Percentiles rank a stretch among this genome's conserved stretches.
These are phyloP conservation scores for Talaromyces albobiverticillius DNA, from an alignment of 2,329 filamentous ascomycete species.

Conservation along the genomic window DNA sequence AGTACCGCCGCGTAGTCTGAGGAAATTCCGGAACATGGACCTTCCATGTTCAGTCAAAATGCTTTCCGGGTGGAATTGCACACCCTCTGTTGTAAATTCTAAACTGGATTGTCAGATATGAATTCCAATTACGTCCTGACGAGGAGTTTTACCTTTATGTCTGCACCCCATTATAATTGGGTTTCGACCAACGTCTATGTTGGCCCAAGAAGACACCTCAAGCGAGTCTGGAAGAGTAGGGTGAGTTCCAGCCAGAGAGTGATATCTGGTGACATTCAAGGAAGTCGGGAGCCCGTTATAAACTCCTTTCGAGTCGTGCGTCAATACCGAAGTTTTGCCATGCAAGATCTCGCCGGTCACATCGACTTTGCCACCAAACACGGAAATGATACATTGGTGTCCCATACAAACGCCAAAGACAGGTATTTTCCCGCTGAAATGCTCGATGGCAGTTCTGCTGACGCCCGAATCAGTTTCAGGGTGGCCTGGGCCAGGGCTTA, in stretches of 20 bases:
- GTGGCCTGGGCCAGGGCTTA: conserved; percentile 94
- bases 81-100: conserved; percentile 63
- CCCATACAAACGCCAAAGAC: conserved; percentile 99
- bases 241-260: conserved; percentile 90
- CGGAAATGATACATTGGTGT: conserved; percentile 95
- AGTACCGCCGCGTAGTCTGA: conserved; percentile 82
- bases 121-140: not conserved
- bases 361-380: conserved; percentile 86
- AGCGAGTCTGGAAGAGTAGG: conserved; percentile 80
- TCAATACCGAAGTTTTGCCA: conserved; percentile 89
- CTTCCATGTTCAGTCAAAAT: conserved; percentile 89
- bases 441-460: conserved; percentile 82
- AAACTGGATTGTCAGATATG: conserved; percentile 63
- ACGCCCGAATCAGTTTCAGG: conserved; percentile 88
- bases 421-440: conserved; percentile 93
- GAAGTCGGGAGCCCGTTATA: conserved; percentile 77
- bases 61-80: conserved; percentile 97
- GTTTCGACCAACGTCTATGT: conserved; percentile 60
- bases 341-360: conserved; percentile 96
- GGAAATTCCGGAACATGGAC: conserved; percentile 87
- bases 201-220: conserved; percentile 86
- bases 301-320: conserved; percentile 88
- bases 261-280: conserved; percentile 88
- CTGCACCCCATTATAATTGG: conserved; percentile 95
- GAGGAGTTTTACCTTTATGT: conserved; percentile 59